Evolutionary conservation across 1,284 basidiomycete genomes (phyloP), one percentile per base, ranked within the genome.

Genomic region (Kalmanozyma brasiliensis): DNA sequence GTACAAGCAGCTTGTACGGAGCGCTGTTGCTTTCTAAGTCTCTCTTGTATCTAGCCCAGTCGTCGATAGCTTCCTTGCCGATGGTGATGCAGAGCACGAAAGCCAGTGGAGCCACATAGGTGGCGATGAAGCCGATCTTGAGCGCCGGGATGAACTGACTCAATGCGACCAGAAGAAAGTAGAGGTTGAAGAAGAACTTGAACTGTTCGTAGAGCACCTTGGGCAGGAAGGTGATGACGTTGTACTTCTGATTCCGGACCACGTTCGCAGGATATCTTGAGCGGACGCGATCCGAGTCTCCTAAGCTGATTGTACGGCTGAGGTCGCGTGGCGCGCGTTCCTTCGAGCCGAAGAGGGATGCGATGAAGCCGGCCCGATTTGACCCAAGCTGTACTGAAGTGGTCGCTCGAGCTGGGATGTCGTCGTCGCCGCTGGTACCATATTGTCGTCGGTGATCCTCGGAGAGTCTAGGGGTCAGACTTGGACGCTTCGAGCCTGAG

Each of bases 111-210:
- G 93, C 94, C 45, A 98, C 89, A 82, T 98, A 99, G 8, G 96
- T 99, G 38, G 91, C 87, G 63, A 98, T 93, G 80, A 94, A 97
- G 11, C 95, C 94, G 92, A 97, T 99, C 85, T 94, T 95, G 68
- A 99, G 87, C 0, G 94, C 91, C 4, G 95, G 96, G 9, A 99
- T 86, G 78, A 98, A 97, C 82, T 98, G 95, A 26, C 91, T 94
- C 4, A 98, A 85, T 0, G 96, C 95, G 14, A 99, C 96, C 13
- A 98, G 89, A 4, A 98, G 88, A 81, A 99, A 99, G 84, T 98
- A 99, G 13, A 98, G 87, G 83, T 99, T 99, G 89, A 97, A 98
- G 86, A 99, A 99, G 86, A 96, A 98, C 84, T 98, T 98, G 90
- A 98, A 99, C 83, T 98, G 96, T 83, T 98, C 94, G 83, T 98